Evolutionary conservation across 768 basidiomycete genomes (phyloP), one percentile per base, ranked within the genome.

Genomic region (Leccinum imitatum): DNA sequence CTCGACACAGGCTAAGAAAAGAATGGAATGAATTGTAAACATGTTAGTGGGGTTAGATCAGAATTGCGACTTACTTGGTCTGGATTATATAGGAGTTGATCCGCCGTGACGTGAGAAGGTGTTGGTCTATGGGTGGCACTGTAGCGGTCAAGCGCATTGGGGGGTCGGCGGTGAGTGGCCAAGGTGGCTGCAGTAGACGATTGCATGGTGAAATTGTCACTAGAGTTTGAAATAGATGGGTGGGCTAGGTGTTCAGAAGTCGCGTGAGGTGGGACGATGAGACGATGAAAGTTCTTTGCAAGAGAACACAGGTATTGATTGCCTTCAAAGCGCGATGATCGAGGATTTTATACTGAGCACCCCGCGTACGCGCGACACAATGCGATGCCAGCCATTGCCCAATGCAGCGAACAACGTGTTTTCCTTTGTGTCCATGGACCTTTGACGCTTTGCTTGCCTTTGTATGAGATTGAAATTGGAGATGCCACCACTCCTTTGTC

Each of bases 331-430:
- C 27, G 39, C 31, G 13, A 33, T 25, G 11, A 31, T 3, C 55
- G n/a, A 44, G 21, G 15, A 17, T 51, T 65, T 65, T 65, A 65
- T 65, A 63, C 37, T 21, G 10, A 60, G 60, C 64, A 53, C 50
- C 21, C 21, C 31, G 1, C 25, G 25, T 3, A 37, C 30, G 19
- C 10, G 19, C 21, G 41, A 33, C 58, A 11, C 53, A 27, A 27
- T 15, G 37, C 50, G 21, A 47, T 27, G 37, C n/a, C 30, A 33
- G 50, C 11, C 50, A 14, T 33, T 25, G 17, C 39, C 14, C 59
- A 21, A 47, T 23, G 56, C 64, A 62, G n/a, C 35, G 47, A 23
- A 27, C 11, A 51, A 44, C 54, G 10, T 17, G 14, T 14, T 41
- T 51, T n/a, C 47, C 65, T 59, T 67, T 67, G 65, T 67, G 54